Conservation (phyloP, 2,329 filamentous ascomycete species). For the Eutypa lata region DNA sequence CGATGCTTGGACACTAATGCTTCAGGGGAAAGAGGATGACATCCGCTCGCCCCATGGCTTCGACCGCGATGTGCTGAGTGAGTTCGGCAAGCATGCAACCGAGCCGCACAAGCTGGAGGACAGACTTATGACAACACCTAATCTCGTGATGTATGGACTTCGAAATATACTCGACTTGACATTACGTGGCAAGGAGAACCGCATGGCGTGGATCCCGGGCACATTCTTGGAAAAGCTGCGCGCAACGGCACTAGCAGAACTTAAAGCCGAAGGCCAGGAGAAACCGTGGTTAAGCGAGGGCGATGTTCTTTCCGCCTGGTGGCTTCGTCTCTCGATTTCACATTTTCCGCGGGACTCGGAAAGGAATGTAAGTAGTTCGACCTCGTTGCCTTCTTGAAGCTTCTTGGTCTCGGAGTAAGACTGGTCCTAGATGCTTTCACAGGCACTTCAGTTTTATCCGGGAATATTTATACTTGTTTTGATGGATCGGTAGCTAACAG, state of each 20-base stretch:
- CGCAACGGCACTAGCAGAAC: slow-evolving; percentile 22
- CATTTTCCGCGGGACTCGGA: background rate
- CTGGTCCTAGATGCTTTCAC: too few relatives aligned
- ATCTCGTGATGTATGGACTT: slow-evolving; percentile 24
- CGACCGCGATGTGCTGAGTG: slow-evolving; percentile 30
- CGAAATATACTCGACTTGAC: slow-evolving; percentile 25
- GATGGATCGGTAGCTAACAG: too few relatives aligned
- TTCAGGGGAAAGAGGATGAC: slow-evolving; percentile 34
- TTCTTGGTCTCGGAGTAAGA: too few relatives aligned
- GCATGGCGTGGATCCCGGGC: slow-evolving; percentile 35
- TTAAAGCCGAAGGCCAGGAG: slow-evolving; percentile 8
- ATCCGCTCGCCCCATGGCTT: slow-evolving; percentile 26
- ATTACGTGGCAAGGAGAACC: slow-evolving; percentile 27
- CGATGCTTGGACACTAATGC: slow-evolving; percentile 36
- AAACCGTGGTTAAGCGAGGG: background rate
- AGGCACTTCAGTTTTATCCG: too few relatives aligned
- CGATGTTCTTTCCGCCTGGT: background rate
- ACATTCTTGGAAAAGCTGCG: slow-evolving; percentile 22
- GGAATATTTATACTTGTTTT: too few relatives aligned
- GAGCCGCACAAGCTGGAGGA: slow-evolving; percentile 21
- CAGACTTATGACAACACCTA: slow-evolving; percentile 14
- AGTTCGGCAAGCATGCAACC: slow-evolving; percentile 17
- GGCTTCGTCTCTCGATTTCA: background rate
- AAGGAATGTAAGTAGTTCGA: background rate
- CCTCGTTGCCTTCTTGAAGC: background rate